These are phyloP conservation scores for Hippophae rhamnoides DNA, from an alignment of 306 rosid genomes.

Conservation along the genomic window DNA sequence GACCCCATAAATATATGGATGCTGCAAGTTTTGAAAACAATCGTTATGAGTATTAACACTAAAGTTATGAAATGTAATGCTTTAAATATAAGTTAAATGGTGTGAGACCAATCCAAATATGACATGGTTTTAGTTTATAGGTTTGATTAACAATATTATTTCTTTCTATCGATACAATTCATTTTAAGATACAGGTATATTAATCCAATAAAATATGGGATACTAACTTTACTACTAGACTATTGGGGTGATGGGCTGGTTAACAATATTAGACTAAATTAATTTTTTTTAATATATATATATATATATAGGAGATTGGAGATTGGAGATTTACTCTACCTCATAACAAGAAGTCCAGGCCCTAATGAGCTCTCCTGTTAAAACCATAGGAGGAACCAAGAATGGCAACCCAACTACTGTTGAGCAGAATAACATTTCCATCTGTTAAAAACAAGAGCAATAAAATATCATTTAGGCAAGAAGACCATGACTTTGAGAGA, in stretches of 20 bases:
- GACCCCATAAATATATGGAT: conserved; percentile 83
- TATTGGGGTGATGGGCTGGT: too few species aligned
- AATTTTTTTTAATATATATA: not conserved
- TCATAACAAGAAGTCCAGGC: conserved; percentile 58
- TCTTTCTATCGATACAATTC: too few species aligned
- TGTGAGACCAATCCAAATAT: not conserved
- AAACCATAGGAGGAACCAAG: conserved; percentile 44
- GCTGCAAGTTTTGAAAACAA: conserved; percentile 36
- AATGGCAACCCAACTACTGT: conserved; percentile 53
- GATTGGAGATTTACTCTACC: conserved; percentile 18
- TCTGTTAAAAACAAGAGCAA: conserved; percentile 24
- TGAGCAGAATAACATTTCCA: conserved; percentile 60
- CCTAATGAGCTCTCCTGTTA: conserved; percentile 47
- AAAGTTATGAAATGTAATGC: not conserved
- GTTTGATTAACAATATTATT: not conserved
- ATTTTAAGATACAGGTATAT: too few species aligned
- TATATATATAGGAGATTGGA: not conserved
- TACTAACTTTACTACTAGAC: too few species aligned
- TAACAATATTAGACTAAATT: not conserved
- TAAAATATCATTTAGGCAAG: not conserved
- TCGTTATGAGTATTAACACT: not conserved
- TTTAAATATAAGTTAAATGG: not conserved
- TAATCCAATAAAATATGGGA: too few species aligned
- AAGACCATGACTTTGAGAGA: not conserved
- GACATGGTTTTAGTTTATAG: not conserved